A percentile compares a stretch with the other conserved stretches of the same genome.
Evolutionary conservation across 2,329 filamentous ascomycete species (phyloP).

Genomic region (Aspergillus carbonarius): DNA sequence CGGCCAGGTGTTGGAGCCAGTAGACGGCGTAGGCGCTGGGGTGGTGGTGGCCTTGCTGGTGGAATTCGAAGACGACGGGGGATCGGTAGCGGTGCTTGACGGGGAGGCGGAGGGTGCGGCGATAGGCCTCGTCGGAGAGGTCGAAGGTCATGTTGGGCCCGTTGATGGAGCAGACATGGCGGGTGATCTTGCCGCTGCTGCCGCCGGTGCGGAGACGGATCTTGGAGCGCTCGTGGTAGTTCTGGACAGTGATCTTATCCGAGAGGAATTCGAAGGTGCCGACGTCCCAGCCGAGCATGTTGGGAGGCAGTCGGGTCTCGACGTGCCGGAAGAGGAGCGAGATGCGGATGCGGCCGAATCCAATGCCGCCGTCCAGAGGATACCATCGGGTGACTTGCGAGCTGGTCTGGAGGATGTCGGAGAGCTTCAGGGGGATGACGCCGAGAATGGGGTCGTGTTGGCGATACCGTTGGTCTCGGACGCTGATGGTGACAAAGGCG

Average conservation of each 20-base stretch:
- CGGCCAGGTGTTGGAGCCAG: conserved; percentile 82
- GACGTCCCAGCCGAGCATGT: conserved; percentile 89
- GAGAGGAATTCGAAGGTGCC: conserved; percentile 88
- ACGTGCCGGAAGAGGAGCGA: conserved; percentile 87
- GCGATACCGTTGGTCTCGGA: conserved; percentile 82
- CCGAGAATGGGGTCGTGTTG: conserved; percentile 95
- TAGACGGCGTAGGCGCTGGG: conserved; percentile 74
- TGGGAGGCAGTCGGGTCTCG: conserved; percentile 78
- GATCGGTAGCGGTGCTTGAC: conserved; percentile 89
- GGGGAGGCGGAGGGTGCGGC: conserved; percentile 68
- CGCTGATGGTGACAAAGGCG: conserved; percentile 78
- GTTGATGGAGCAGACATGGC: conserved; percentile 59
- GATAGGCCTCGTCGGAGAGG: conserved; percentile 50
- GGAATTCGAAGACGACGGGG: conserved; percentile 85
- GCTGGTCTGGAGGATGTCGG: conserved; percentile 81
- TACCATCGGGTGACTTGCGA: conserved; percentile 92
- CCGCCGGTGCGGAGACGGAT: conserved; percentile 81
- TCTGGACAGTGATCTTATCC: conserved; percentile 64
- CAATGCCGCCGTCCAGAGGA: conserved; percentile 90
- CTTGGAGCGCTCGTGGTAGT: conserved; percentile 64
- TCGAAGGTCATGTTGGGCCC: conserved; percentile 64
- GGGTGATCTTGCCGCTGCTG: conserved; percentile 68
- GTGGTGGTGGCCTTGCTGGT: conserved; percentile 65
- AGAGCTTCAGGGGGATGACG: conserved; percentile 82
- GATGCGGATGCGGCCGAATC: conserved; percentile 85